Evolutionary conservation across 2,329 filamentous ascomycete species (phyloP), one percentile per base, ranked within the genome.

Genomic region (Macroventuria anomochaeta): DNA sequence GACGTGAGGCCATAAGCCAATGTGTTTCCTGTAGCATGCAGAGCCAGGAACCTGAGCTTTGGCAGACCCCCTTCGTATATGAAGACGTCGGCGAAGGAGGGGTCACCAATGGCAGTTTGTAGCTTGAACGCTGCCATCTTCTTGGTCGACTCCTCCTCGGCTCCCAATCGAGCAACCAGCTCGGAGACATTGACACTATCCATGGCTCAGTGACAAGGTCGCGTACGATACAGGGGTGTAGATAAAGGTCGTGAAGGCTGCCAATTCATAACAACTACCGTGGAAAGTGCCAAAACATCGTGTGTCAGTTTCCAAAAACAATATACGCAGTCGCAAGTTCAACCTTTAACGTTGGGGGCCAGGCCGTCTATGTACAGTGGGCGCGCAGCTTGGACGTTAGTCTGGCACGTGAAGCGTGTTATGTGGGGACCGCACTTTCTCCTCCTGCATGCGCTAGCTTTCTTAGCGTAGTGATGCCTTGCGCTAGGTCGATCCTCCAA

Each of bases 111-210:
- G 58, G 91, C 92, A 60, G 85, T 88, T 77, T 99, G 95, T 62
- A 99, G 86, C 79, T 97, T 97, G 84, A 99, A 99, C 57, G 96
- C 95, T 56, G 95, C 95, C 91, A 97, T 97, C 77, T 99, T 99
- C 70, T 93, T 91, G 64, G 91, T 88, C 51, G 91, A 93, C 81
- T 99, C 95, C 77, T 96, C 84, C 51, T 85, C 82, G 63, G 83
- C 84, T 37, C 81, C 79, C 53, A 88, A 77, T 46, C 83, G 80
- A 58, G 81, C 79, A 55, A 87, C 82, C 61, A 87, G 76, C 62
- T 85, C 83, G 40, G 81, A 75, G 56, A 86, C 76, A 68, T 82
- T 81, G 68, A 81, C 74, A 67, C 75, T 80, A 53, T 84, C 82
- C 82, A 85, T 84, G 56, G 55, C 48, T 56, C 39, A 61, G 29